phyloP scores from a whole-genome alignment of 108 stramenopile species.

The Cafeteria roenbergensis region DNA sequence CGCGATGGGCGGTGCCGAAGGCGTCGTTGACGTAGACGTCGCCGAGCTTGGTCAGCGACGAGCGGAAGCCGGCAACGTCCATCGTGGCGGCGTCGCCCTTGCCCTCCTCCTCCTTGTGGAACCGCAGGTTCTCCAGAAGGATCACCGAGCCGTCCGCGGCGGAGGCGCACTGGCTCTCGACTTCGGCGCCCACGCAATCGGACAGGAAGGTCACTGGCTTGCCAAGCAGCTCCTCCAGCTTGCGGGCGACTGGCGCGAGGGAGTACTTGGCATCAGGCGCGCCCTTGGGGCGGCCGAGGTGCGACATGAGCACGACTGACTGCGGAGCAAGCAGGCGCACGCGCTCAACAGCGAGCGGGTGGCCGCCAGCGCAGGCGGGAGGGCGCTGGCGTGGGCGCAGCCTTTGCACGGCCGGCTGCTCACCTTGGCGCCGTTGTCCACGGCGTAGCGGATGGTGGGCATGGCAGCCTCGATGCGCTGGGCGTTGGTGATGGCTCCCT shows the following conservation, averaged over 20 bases:
- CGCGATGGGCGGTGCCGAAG: constrained; percentile 97
- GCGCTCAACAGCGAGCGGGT: neutral
- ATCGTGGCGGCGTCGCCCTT: constrained; percentile 73
- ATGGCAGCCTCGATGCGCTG: constrained; percentile 95
- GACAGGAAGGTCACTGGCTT: constrained; percentile 69
- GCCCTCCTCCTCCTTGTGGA: constrained; percentile 93
- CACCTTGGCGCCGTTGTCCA: constrained; percentile 81
- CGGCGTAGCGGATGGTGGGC: constrained; percentile 93
- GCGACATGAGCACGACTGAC: constrained; percentile 86
- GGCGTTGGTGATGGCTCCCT: constrained; percentile 91
- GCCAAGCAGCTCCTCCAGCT: constrained; percentile 82
- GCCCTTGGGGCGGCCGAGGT: constrained; percentile 94
- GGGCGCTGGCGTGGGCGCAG: too few relatives aligned
- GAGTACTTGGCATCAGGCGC: constrained; percentile 96
- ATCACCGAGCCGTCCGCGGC: constrained; percentile 63
- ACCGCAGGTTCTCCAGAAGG: constrained; percentile 87
- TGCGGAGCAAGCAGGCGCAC: neutral
- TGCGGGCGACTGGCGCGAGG: constrained; percentile 79
- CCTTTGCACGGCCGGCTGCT: too few relatives aligned
- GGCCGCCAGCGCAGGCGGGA: too few relatives aligned
- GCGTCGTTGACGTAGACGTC: constrained; percentile 85
- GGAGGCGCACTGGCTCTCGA: constrained; percentile 56
- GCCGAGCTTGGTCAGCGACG: constrained; percentile 65
- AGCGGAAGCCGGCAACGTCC: constrained; percentile 60
- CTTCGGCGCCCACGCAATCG: constrained; percentile 85